phyloP scores from a whole-genome alignment of 805 yeast genomes.

The Nakazawaea sp. region DNA sequence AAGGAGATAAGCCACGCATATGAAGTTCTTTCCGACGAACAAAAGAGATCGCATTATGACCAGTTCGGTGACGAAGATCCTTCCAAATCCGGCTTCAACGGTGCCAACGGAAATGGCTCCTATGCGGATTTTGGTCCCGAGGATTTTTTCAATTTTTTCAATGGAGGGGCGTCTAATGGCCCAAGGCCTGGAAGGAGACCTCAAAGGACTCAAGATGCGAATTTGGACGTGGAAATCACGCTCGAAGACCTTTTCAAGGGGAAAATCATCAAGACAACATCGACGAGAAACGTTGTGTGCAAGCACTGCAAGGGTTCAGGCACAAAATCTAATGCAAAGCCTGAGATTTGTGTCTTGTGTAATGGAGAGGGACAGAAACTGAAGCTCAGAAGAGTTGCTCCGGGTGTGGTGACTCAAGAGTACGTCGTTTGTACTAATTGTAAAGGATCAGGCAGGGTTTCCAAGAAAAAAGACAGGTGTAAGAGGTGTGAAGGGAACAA shows the following conservation, averaged over 20 bases:
- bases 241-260: slow-evolving; percentile 78
- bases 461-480: slow-evolving; percentile 65
- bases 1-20: slow-evolving; percentile 85
- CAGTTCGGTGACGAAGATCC: slow-evolving; percentile 39
- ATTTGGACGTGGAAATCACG: slow-evolving; percentile 55
- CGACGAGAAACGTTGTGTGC: slow-evolving; percentile 71
- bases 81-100: slow-evolving; percentile 16
- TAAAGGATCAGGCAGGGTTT: slow-evolving; percentile 59
- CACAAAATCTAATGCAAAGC: slow-evolving; percentile 50
- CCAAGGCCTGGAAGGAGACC: slow-evolving; percentile 15
- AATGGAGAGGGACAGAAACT: slow-evolving; percentile 62
- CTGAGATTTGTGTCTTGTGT: slow-evolving; percentile 55
- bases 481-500: slow-evolving; percentile 66
- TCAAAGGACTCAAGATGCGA: slow-evolving; percentile 54
- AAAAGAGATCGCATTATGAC: slow-evolving; percentile 52
- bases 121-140: slow-evolving; percentile 53
- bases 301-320: slow-evolving; percentile 72
- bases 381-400: slow-evolving; percentile 58
- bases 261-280: slow-evolving; percentile 65
- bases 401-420: slow-evolving; percentile 67
- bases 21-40: slow-evolving; percentile 71
- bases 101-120: slow-evolving; percentile 33
- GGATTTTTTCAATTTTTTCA: slow-evolving; percentile 72
- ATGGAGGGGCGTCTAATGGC: slow-evolving; percentile 20
- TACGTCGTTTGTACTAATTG: slow-evolving; percentile 60